Evolutionary conservation across 768 basidiomycete genomes (phyloP).

Genomic region (Royoungia palumana): DNA sequence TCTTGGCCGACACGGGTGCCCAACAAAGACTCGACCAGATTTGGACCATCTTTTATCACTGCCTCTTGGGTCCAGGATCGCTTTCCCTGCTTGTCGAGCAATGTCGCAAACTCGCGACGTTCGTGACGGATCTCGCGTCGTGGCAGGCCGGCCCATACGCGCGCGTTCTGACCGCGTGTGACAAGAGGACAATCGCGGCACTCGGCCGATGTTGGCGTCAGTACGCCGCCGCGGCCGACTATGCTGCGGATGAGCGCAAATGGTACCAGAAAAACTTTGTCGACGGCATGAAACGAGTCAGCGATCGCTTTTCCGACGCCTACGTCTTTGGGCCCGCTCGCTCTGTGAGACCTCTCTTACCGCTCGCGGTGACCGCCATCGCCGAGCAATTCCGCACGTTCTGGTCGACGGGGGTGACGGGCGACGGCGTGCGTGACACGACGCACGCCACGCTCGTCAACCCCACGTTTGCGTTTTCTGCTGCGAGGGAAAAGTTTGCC

Average conservation of each 20-base stretch:
- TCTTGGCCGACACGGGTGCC: conserved; percentile 24
- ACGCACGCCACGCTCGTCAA: conserved; percentile 21
- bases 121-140: conserved; percentile 15
- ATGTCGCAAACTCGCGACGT: conserved; percentile 21
- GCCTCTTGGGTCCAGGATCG: conserved; percentile 23
- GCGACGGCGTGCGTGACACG: conserved; percentile 18
- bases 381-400: conserved; percentile 24
- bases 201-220: conserved; percentile 22
- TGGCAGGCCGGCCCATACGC: conserved; percentile 30
- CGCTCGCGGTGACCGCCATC: conserved; percentile 4
- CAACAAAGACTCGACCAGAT: conserved; percentile 14
- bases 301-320: not conserved
- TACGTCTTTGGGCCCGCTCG: conserved; percentile 15
- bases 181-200: conserved; percentile 21
- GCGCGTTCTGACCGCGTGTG: conserved; percentile 22
- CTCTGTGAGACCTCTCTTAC: conserved; percentile 27
- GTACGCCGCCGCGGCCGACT: conserved; percentile 13
- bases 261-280: conserved; percentile 15
- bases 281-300: conserved; percentile 19
- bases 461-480: conserved; percentile 31
- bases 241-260: conserved; percentile 7
- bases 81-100: conserved; percentile 25
- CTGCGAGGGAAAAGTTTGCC: conserved; percentile 18
- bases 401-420: conserved; percentile 26
- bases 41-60: conserved; percentile 34